phyloP scores from a whole-genome alignment of 768 basidiomycete species.

The Boletus patriciae region DNA sequence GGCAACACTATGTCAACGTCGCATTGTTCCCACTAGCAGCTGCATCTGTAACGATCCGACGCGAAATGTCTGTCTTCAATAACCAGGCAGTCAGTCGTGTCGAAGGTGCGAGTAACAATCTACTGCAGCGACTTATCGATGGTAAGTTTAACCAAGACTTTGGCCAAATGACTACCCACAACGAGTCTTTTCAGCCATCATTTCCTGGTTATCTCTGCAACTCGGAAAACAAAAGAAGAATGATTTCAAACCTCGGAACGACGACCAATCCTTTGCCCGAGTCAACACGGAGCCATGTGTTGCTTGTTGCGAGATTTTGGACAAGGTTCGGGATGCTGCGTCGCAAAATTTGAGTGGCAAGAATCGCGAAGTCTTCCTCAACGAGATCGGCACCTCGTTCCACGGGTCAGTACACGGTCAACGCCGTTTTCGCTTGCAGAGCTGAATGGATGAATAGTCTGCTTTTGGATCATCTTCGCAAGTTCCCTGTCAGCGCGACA shows the following conservation, averaged over 20 bases:
- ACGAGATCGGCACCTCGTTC: slow-evolving; percentile 92
- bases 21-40: slow-evolving; percentile 86
- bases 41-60: slow-evolving; percentile 79
- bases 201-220: slow-evolving; percentile 71
- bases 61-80: slow-evolving; percentile 93
- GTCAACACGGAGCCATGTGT: slow-evolving; percentile 94
- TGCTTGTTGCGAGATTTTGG: slow-evolving; percentile 80
- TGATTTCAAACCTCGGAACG: slow-evolving; percentile 96
- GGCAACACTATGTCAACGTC: slow-evolving; percentile 94
- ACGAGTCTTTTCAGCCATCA: slow-evolving; percentile 49
- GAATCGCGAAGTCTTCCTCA: slow-evolving; percentile 89
- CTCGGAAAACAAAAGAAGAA: slow-evolving; percentile 92
- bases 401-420: slow-evolving; percentile 57
- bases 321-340: slow-evolving; percentile 75
- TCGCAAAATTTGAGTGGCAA: slow-evolving; percentile 83
- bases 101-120: slow-evolving; percentile 76
- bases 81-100: slow-evolving; percentile 82
- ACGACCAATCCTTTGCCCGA: slow-evolving; percentile 91
- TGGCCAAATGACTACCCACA: background rate
- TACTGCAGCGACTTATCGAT: slow-evolving; percentile 82
- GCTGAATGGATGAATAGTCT: slow-evolving; percentile 48
- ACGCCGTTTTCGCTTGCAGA: background rate
- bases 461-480: slow-evolving; percentile 90
- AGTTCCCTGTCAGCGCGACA: slow-evolving; percentile 94
- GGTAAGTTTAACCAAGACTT: slow-evolving; percentile 45